Base-by-base conservation (phyloP, 1,284 basidiomycete genomes). In the Clitocybe nebularis region DNA sequence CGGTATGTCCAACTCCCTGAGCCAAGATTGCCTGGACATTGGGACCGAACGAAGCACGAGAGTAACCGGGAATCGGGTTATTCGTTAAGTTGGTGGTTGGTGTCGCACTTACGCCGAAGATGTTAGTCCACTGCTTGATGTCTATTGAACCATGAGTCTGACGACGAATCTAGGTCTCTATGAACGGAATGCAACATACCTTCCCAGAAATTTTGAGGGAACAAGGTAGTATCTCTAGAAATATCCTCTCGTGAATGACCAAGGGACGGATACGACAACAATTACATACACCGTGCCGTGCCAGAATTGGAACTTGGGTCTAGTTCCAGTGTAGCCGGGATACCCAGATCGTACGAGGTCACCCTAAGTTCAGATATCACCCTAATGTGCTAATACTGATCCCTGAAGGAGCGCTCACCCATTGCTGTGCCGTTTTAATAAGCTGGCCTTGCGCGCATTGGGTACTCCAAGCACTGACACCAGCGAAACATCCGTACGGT, bases 241-340 rank as follows among this genome's bases (percentile, higher is more conserved):
- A n/a, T n/a, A n/a, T n/a, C n/a, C n/a, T n/a, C n/a, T n/a, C n/a
- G n/a, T n/a, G n/a, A n/a, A n/a, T n/a, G n/a, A n/a, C n/a, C n/a
- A n/a, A n/a, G n/a, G n/a, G n/a, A n/a, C n/a, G n/a, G n/a, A n/a
- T n/a, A n/a, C n/a, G n/a, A n/a, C n/a, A n/a, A n/a, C n/a, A n/a
- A n/a, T n/a, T n/a, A n/a, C 70, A 49, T 54, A 74, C 69, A 57
- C 61, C 13, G 74, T 75, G 42, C 75, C 75, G 54, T 78, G 74
- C 73, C 73, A 78, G 48, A 76, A 61, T 55, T 75, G 71, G 51
- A 79, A 63, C 53, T 71, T 75, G 22, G 75, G 74, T 29, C 69
- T 64, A 5, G 63, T 37, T 13, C 75, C 76, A 7, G 71, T 74
- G 60, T 64, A 79, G 24, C 75, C 74, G 5, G 75, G 74, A 55